Conservation (phyloP, 2,329 filamentous ascomycete genomes). For the Cytospora piceae region DNA sequence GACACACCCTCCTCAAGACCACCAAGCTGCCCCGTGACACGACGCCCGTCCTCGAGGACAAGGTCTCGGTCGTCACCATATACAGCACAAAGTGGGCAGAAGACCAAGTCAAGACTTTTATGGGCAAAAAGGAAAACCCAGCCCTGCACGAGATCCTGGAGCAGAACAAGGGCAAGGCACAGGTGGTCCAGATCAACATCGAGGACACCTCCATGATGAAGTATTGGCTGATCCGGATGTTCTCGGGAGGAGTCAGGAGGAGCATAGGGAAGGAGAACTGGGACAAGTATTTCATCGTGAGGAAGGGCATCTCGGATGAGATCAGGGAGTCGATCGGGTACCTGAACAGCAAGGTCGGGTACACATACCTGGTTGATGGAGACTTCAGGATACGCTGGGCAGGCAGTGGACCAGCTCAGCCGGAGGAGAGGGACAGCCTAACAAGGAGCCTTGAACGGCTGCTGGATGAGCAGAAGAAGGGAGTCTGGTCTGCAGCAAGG, state of each 20-base stretch:
- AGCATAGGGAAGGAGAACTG: constrained; percentile 57
- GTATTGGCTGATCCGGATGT: constrained; percentile 60
- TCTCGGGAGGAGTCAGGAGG: constrained; percentile 57
- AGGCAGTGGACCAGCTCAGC: constrained; percentile 72
- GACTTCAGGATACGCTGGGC: constrained; percentile 94
- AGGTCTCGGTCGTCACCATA: constrained; percentile 76
- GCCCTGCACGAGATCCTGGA: constrained; percentile 67
- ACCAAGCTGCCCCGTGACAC: constrained; percentile 63
- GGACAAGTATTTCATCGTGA: constrained; percentile 65
- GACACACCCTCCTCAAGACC: constrained; percentile 70
- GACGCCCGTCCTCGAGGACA: constrained; percentile 73
- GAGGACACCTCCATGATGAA: constrained; percentile 75
- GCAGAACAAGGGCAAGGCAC: constrained; percentile 58
- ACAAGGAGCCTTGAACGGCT: constrained; percentile 67
- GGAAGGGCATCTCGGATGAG: constrained; percentile 60
- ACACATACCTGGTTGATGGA: constrained; percentile 87
- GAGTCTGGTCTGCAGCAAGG: constrained; percentile 27
- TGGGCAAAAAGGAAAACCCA: constrained; percentile 67
- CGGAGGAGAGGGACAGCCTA: constrained; percentile 68
- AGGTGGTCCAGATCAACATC: constrained; percentile 85
- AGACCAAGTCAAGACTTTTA: constrained; percentile 75
- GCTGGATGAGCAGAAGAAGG: constrained; percentile 58
- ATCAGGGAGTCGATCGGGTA: constrained; percentile 68
- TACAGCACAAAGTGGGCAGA: constrained; percentile 88
- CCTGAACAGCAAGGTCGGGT: constrained; percentile 90